Base-by-base conservation (phyloP, 2,329 filamentous ascomycete species). In the Aspergillus sp. region DNA sequence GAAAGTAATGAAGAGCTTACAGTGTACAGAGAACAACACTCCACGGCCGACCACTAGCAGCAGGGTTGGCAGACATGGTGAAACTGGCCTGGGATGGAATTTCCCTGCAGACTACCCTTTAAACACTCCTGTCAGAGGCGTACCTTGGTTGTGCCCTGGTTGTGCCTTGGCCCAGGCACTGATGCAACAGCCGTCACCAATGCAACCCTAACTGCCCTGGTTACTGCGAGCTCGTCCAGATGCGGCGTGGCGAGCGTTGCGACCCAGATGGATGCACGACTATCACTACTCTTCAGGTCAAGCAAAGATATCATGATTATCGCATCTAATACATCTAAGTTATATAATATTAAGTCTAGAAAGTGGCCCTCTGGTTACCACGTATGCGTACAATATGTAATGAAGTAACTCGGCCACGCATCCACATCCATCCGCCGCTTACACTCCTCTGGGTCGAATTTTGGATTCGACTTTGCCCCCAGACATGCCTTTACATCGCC, bases 371-470 rank as follows among this genome's bases (percentile, higher is more conserved):
- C 6, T 9, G 37, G 14, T 56, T 52, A 65, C 63, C 63, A 65
- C 3, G 62, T 58, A 58, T 65, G 63, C 12, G 63, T 65, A 56
- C 63, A 65, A 43, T 65, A 65, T 3, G 63, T 65, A 52, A 65
- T 65, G 23, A 65, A 65, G 45, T 65, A 65, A 49, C 63, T 65
- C 21, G 63, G 63, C 63, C 63, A 65, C n/a, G 56, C 62, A 7
- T 65, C 63, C 40, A 65, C 58, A 43, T 60, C 53, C 53, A 65
- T 63, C 14, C 57, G 14, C 19, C 56, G 19, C 39, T 65, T 65
- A 43, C 63, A 65, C 48, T 51, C 55, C 31, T 62, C 63, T 1
- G 63, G 52, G 55, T 65, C 57, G 43, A 65, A 65, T 8, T 49
- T 19, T n/a, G 56, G 50, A n/a, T 64, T 64, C 14, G 39, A 35